phyloP scores from a whole-genome alignment of 495 filamentous ascomycete species.

The Neurospora sp. region DNA sequence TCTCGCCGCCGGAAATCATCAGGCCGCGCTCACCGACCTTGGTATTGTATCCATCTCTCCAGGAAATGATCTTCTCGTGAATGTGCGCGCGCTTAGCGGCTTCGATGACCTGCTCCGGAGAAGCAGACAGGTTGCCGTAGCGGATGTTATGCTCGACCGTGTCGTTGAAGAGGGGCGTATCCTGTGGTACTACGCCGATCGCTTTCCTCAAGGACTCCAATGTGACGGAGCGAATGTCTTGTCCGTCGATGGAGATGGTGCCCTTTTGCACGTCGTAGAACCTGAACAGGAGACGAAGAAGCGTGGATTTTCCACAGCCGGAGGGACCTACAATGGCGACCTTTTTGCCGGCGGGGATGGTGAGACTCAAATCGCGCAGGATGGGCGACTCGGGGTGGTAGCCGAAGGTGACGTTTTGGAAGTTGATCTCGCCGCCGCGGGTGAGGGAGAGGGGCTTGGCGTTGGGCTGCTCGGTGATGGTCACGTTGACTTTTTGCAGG shows the following conservation, averaged over 20 bases:
- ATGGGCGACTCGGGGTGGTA: conserved; percentile 85
- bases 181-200: conserved; percentile 95
- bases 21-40: conserved; percentile 92
- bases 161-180: conserved; percentile 94
- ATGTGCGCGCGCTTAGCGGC: conserved; percentile 77
- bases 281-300: conserved; percentile 82
- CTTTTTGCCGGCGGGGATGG: conserved; percentile 91
- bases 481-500: conserved; percentile 93
- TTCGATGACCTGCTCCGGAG: conserved; percentile 57
- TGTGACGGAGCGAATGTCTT: conserved; percentile 77
- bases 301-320: conserved; percentile 92
- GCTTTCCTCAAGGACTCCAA: conserved; percentile 71
- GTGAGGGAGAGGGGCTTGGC: conserved; percentile 61
- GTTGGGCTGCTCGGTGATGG: conserved; percentile 63
- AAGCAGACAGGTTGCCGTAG: conserved; percentile 81
- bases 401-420: conserved; percentile 92
- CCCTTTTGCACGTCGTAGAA: conserved; percentile 88
- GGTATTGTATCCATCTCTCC: conserved; percentile 82
- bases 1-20: conserved; percentile 98
- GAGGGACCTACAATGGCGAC: conserved; percentile 91
- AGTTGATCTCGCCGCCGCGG: conserved; percentile 77
- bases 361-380: conserved; percentile 71
- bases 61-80: conserved; percentile 64
- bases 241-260: conserved; percentile 82
- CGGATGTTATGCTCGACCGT: conserved; percentile 91